Evolutionary conservation across 1,284 basidiomycete genomes (phyloP).

Genomic region (Salmacisia buchloeana): DNA sequence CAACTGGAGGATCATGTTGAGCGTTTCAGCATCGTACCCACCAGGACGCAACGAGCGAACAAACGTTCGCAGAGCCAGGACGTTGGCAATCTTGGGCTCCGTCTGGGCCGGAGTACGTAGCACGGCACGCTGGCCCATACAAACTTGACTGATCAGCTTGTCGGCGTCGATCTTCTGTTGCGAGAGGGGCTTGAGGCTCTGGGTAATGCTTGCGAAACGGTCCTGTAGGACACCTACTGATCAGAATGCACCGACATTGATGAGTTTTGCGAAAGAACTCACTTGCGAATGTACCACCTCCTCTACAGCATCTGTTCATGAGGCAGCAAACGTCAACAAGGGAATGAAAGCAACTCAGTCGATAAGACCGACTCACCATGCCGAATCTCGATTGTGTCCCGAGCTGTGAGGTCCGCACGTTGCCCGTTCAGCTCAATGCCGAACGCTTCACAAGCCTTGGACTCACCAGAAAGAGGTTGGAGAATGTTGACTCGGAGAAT

Average conservation of each 20-base stretch:
- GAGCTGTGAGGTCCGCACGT: slow-evolving; percentile 54
- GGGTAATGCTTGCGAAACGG: slow-evolving; percentile 63
- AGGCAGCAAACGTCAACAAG: no score
- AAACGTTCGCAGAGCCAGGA: slow-evolving; percentile 65
- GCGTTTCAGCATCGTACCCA: not conserved
- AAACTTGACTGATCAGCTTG: slow-evolving; percentile 61
- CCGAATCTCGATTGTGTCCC: slow-evolving; percentile 66
- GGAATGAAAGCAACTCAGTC: not conserved
- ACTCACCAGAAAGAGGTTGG: slow-evolving; percentile 66
- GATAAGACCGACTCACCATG: slow-evolving; percentile 56
- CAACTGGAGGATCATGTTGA: not conserved
- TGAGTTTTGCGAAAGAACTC: not conserved
- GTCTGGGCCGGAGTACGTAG: slow-evolving; percentile 56
- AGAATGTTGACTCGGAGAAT: slow-evolving; percentile 74
- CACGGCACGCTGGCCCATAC: slow-evolving; percentile 18
- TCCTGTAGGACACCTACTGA: slow-evolving; percentile 50
- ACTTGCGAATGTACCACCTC: slow-evolving; percentile 68
- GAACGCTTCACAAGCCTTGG: not conserved
- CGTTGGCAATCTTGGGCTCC: slow-evolving; percentile 65
- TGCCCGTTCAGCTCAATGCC: no score
- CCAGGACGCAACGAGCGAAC: slow-evolving; percentile 51
- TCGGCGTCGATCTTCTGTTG: slow-evolving; percentile 72
- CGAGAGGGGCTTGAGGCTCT: slow-evolving; percentile 62
- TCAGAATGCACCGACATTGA: not conserved
- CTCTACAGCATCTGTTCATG: slow-evolving; percentile 23